These are phyloP conservation scores for Tilletia setariae DNA, from an alignment of 1,284 basidiomycete species.

Conservation along the genomic window DNA sequence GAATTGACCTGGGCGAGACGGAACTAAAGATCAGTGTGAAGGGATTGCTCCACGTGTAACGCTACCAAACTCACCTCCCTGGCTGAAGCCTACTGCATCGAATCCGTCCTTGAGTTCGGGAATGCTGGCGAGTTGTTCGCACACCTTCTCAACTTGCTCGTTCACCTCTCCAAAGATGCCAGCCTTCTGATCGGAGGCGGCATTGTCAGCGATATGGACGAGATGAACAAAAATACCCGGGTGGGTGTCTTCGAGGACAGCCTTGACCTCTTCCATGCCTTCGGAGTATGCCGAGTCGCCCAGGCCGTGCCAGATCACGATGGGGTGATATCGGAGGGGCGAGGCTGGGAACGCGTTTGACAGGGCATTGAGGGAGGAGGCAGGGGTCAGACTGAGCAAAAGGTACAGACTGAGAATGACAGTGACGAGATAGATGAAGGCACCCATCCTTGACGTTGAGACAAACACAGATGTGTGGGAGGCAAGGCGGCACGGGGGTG, in stretches of 20 bases:
- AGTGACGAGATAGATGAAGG: too few relatives aligned
- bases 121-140: slow-evolving; percentile 67
- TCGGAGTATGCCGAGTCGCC: slow-evolving; percentile 63
- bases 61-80: slow-evolving; percentile 57
- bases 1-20: slow-evolving; percentile 63
- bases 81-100: slow-evolving; percentile 48
- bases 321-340: slow-evolving; percentile 56
- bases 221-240: slow-evolving; percentile 83
- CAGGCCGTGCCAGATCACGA: slow-evolving; percentile 94
- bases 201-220: slow-evolving; percentile 64
- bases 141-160: slow-evolving; percentile 67
- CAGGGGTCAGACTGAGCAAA: too few relatives aligned
- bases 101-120: slow-evolving; percentile 68
- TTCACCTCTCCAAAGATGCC: slow-evolving; percentile 75
- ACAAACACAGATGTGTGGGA: too few relatives aligned
- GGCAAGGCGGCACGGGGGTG: too few relatives aligned
- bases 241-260: slow-evolving; percentile 67
- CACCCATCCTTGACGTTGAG: too few relatives aligned
- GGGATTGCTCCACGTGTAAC: background rate
- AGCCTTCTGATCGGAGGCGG: slow-evolving; percentile 72
- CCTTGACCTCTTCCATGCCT: slow-evolving; percentile 65
- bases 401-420: too few relatives aligned
- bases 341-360: too few relatives aligned
- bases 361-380: too few relatives aligned
- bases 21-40: background rate